Evolutionary conservation across 768 basidiomycete species (phyloP), one percentile per base, ranked within the genome.

Genomic region (Suillus subluteus): DNA sequence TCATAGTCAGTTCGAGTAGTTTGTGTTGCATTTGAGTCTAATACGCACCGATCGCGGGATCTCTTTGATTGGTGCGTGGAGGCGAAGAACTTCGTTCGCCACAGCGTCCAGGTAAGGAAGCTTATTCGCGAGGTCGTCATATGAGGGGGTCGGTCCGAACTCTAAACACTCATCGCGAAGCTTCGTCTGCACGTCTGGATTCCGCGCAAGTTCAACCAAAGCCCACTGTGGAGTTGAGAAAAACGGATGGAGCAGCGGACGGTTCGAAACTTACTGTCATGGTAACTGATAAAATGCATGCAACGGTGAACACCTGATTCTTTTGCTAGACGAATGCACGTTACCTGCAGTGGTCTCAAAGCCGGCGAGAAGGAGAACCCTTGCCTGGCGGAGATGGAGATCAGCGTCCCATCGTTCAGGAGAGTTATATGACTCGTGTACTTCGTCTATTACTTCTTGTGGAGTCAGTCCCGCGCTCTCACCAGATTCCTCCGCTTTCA

Each of bases 51-150:
- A 63, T n/a, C 81, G 78, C 13, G 58, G 63, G 0, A 75, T 75
- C 41, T 80, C 75, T 4, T 67, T 65, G 30, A 79, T 43, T 0
- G 80, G 73, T 2, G 81, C 75, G 62, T 82, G 81, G 6, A 81
- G 44, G 21, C 83, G 74, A 21, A 84, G 70, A 9, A 73, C 73
- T 65, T 83, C 83, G 38, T 76, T 77, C 2, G 79, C 75, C 23
- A 82, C 75, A 11, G 80, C 81, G 62, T 84, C 82, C 32, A 84
- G 78, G 67, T 79, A 81, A 15, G 81, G 83, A 38, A 81, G 68
- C 62, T 50, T 75, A 68, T 71, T 73, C 7, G 66, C 72, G 30
- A 84, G 75, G 67, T 80, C 74, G 56, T 83, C 80, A 76, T 78
- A 83, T 1, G 78, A 76, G 21, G 79, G 78, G 55, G 82, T 79